Conservation (phyloP, 768 basidiomycete genomes). For the Stropharia rugosoannulata region DNA sequence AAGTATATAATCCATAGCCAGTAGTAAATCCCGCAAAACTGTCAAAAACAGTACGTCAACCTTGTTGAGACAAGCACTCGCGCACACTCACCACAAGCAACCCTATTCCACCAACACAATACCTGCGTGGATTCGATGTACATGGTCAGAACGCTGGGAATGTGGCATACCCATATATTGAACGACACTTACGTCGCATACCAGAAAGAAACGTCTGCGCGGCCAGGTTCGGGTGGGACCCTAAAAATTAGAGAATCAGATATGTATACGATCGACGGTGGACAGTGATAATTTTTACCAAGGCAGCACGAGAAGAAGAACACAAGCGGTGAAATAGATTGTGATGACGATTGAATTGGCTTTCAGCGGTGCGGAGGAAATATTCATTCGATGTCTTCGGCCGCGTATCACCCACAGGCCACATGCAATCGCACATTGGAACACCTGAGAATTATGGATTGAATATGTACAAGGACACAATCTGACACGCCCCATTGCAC, state of each 20-base stretch:
- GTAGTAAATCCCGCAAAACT: conserved; percentile 35
- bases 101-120: conserved; percentile 29
- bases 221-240: conserved; percentile 35
- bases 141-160: not conserved
- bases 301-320: conserved; percentile 30
- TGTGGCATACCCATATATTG: not conserved
- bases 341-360: conserved; percentile 22
- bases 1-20: conserved; percentile 44
- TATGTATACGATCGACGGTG: not conserved
- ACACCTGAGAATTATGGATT: conserved; percentile 20
- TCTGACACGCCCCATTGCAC: conserved; percentile 16
- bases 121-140: conserved; percentile 11
- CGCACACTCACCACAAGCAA: conserved; percentile 23
- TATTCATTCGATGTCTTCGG: conserved; percentile 17
- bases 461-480: conserved; percentile 20
- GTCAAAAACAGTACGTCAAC: not conserved
- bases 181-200: conserved; percentile 31
- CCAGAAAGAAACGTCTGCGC: conserved; percentile 38
- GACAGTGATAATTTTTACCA: conserved; percentile 21
- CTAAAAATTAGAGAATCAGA: conserved; percentile 13
- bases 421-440: conserved; percentile 26
- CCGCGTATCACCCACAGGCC: conserved; percentile 32
- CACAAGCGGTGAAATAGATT: conserved; percentile 25
- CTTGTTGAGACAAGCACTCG: not conserved
- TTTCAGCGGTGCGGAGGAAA: conserved; percentile 24